phyloP scores from a whole-genome alignment of 306 rosid species.

The Ochetophila trinervis region DNA sequence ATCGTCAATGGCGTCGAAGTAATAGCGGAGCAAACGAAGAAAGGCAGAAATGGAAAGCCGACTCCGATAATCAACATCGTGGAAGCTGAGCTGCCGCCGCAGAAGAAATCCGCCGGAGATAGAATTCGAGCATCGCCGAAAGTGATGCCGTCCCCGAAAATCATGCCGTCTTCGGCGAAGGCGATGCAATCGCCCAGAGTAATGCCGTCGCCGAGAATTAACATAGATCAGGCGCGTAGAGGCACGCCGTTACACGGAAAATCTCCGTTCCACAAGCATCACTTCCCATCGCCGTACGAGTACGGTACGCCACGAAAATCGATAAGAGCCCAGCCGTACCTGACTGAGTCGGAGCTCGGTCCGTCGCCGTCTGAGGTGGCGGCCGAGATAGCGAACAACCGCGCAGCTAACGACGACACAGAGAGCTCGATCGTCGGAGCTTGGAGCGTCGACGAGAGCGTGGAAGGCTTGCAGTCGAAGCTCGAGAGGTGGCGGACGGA shows the following conservation, averaged over 20 bases:
- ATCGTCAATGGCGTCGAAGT: conserved; percentile 5
- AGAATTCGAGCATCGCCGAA: too few species aligned
- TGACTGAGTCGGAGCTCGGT: conserved; percentile 83
- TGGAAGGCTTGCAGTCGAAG: conserved; percentile 66
- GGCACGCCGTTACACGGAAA: conserved; percentile 30
- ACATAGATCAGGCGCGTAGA: neutral
- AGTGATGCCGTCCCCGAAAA: too few species aligned
- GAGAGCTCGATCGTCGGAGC: conserved; percentile 57
- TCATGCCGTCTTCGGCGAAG: too few species aligned
- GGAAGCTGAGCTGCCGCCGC: conserved; percentile 10
- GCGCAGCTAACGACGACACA: conserved; percentile 30
- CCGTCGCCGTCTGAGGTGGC: conserved; percentile 98
- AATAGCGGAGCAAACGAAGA: neutral
- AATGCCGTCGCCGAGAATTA: conserved; percentile 12
- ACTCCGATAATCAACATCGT: neutral
- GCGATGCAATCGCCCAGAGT: neutral
- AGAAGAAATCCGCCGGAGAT: neutral
- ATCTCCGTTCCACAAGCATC: conserved; percentile 15
- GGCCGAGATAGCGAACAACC: conserved; percentile 45
- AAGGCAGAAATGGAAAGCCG: neutral
- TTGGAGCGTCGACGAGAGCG: conserved; percentile 67
- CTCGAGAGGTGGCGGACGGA: conserved; percentile 79
- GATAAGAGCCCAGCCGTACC: conserved; percentile 21
- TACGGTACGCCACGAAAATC: conserved; percentile 61
- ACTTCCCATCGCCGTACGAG: conserved; percentile 25